Percentiles rank a stretch among this genome's conserved stretches.
Conservation (phyloP, 2,329 filamentous ascomycete genomes). For the Verticillium tricorpus region DNA sequence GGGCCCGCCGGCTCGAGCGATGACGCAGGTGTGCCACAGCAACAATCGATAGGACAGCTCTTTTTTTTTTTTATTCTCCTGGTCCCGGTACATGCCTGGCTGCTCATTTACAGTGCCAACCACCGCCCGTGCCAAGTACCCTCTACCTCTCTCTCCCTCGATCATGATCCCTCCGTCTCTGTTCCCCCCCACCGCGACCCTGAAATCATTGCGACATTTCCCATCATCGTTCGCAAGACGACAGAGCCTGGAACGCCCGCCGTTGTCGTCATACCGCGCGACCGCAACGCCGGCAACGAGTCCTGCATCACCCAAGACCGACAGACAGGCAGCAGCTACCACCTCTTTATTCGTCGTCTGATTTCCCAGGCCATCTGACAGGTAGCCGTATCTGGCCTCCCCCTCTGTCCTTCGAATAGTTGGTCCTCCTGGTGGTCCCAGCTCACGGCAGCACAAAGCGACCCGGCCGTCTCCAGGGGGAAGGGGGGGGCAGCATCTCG, state of each 20-base stretch:
- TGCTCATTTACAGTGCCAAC: not conserved
- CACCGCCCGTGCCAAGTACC: not conserved
- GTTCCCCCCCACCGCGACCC: not conserved
- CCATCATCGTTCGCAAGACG: not conserved
- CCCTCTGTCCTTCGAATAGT: too few species aligned
- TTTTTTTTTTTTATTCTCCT: not conserved
- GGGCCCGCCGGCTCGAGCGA: constrained; percentile 9
- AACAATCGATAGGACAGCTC: constrained; percentile 7
- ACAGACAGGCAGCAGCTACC: not conserved
- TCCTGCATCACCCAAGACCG: not conserved
- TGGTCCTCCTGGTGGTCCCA: too few species aligned
- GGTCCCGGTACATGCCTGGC: not conserved
- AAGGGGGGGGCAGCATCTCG: not conserved
- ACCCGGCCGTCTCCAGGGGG: not conserved
- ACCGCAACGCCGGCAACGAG: not conserved
- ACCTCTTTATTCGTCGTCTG: not conserved
- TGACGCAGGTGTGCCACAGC: constrained; percentile 16
- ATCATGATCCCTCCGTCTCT: not conserved
- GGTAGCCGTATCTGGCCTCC: not conserved
- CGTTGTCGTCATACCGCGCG: not conserved
- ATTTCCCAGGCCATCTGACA: not conserved
- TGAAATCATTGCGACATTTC: constrained; percentile 6
- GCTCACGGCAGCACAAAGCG: too few species aligned
- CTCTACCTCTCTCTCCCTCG: not conserved
- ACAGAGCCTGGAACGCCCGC: not conserved